Base-by-base conservation (phyloP, 192 early-diverging fungal species). In the Coemansia sp. region DNA sequence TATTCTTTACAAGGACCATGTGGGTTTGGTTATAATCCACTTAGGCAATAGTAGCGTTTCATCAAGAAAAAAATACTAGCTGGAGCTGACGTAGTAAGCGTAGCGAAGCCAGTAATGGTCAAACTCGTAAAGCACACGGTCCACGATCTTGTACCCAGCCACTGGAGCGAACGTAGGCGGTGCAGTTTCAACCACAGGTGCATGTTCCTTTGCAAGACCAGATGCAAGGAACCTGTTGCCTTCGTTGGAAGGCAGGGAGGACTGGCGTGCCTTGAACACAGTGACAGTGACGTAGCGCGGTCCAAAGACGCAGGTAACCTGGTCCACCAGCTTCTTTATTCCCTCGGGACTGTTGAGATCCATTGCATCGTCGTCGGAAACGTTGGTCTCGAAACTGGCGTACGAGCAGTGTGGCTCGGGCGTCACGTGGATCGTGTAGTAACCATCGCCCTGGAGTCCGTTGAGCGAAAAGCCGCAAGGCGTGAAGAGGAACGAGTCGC, bases 381-480 rank as follows among this genome's bases (percentile, higher is more conserved):
- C 87, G 62, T 91, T 95, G 34, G 94, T 94, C 73, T 99, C 97
- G 76, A 97, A 96, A 37, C 93, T 95, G n/a, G 97, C 97, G 67
- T 99, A 99, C 20, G 97, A 99, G 88, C 94, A 99, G 61, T 87
- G 82, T n/a, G 86, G 89, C 74, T 99, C 97, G 13, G 97, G 97
- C 19, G 97, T 99, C 17, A 99, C 97, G 62, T 99, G 97, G 73
- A 97, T 92, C 19, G 93, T 99, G 70, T 92, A 99, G 81, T 99
- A 95, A 25, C 85, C 87, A 42, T 91, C 93, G 8, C 88, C 77
- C 37, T 77, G 71, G 3, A 97, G 67, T 6, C 91, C 95, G 69
- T 99, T 99, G 55, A 93, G 86, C 20, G 94, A 96, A 68, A 95
- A 99, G 0, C 97, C 97, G 67, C 97, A 99, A 8, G 97, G 97